phyloP scores from a whole-genome alignment of 148 eudicot genomes.

The Chenopodium berlandieri region DNA sequence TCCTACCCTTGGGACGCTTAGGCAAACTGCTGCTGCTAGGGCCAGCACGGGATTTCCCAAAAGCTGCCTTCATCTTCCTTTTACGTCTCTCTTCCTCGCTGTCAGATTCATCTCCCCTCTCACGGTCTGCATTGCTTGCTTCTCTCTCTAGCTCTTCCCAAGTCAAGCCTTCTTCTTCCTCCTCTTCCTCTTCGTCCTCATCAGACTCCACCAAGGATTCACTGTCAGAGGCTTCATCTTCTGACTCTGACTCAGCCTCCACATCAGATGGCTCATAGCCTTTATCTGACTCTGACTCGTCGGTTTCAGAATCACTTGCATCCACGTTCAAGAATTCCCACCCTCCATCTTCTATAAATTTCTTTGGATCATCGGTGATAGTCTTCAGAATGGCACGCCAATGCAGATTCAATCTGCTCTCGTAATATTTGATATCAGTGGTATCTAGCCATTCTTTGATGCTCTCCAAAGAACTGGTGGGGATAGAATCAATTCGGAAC shows the following conservation, averaged over 20 bases:
- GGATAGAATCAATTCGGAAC: conserved; percentile 85
- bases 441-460: conserved; percentile 95
- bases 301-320: conserved; percentile 79
- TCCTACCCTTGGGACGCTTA: conserved; percentile 62
- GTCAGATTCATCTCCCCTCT: conserved; percentile 81
- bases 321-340: conserved; percentile 96
- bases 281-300: conserved; percentile 67
- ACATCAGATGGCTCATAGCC: conserved; percentile 84
- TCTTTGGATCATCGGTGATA: conserved; percentile 74
- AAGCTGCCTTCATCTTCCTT: conserved; percentile 63
- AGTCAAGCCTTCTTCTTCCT: conserved; percentile 81
- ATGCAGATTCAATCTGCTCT: conserved; percentile 87
- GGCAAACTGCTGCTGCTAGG: conserved; percentile 37
- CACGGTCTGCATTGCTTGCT: conserved; percentile 86
- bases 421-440: conserved; percentile 86
- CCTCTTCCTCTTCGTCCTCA: conserved; percentile 66
- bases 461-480: conserved; percentile 74
- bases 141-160: conserved; percentile 99
- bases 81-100: conserved; percentile 87
- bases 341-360: conserved; percentile 80
- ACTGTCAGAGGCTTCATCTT: conserved; percentile 82
- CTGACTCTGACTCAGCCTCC: conserved; percentile 80
- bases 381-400: conserved; percentile 87
- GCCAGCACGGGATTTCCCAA: conserved; percentile 66
- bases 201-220: conserved; percentile 87